A percentile compares a stretch with the other conserved stretches of the same genome.
phyloP scores from a whole-genome alignment of 2,329 filamentous ascomycete genomes.

The Scedosporium boydii region DNA sequence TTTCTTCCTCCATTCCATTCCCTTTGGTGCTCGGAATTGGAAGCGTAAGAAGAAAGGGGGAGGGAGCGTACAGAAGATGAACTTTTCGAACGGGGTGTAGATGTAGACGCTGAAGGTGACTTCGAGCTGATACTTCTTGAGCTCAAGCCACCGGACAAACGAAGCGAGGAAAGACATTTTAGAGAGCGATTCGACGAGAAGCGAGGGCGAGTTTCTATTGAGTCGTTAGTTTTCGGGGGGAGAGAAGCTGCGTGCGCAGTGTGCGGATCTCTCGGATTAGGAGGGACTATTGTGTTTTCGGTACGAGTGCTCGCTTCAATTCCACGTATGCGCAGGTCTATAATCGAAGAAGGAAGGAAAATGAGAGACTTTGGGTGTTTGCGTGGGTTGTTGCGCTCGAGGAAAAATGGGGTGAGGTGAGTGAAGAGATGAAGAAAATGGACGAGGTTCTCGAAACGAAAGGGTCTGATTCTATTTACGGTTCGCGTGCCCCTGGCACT shows the following conservation, averaged over 20 bases:
- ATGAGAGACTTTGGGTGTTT: not conserved
- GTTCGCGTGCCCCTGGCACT: not conserved
- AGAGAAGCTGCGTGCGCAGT: not conserved
- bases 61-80: slow-evolving; percentile 78
- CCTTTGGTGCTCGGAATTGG: not conserved
- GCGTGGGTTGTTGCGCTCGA: not conserved
- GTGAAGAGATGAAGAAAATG: not conserved
- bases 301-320: too few species aligned
- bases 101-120: slow-evolving; percentile 96
- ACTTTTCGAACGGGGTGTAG: slow-evolving; percentile 92
- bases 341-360: not conserved
- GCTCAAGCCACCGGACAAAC: slow-evolving; percentile 76
- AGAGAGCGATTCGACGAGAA: not conserved
- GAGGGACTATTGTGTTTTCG: not conserved
- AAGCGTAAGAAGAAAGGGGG: not conserved
- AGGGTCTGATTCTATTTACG: not conserved
- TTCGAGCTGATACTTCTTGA: slow-evolving; percentile 97
- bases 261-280: not conserved
- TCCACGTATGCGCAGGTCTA: not conserved
- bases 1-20: not conserved
- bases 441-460: not conserved
- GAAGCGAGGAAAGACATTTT: slow-evolving; percentile 32
- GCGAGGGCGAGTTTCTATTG: not conserved
- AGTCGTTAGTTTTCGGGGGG: not conserved
- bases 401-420: not conserved